Evolutionary conservation across 164 flowering plant genomes (phyloP), one percentile per base, ranked within the genome.

Genomic region (Nelumbo lutea): DNA sequence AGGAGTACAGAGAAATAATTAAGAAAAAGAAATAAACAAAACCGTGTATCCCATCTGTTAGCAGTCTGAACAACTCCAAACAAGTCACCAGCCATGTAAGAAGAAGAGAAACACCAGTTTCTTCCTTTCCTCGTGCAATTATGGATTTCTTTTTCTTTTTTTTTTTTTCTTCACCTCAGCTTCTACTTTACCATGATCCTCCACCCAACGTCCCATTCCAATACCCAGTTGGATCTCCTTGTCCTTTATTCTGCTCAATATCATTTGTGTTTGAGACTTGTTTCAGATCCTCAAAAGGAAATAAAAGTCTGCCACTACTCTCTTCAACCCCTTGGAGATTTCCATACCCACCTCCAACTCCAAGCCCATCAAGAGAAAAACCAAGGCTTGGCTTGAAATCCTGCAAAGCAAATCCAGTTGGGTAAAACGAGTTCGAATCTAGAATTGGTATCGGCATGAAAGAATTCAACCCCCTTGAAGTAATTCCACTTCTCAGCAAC

Each of bases 271-370:
- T 80, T 53, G 93, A 73, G 39, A 75, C 87, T 62, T 79, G 89
- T 66, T 82, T 90, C 75, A 88, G 65, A 78, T 86, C 90, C 70
- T 88, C 93, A 76, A 90, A 90, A 8, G 96, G 89, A 70, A 87
- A 87, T 78, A 85, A 69, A 62, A 81, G 74, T 79, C 89, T 87
- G 65, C 90, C 89, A 68, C 69, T 76, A 65, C 52, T 70, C 58
- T 73, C 80, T 64, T 77, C 81, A 65, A 73, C 79, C 11, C 81
- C 85, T 65, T 81, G 85, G 42, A 83, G 73, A 64, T 75, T 75
- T 39, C 81, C 84, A 79, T 78, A 13, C n/a, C 57, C 57, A 70
- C 42, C 86, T 73, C 68, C 62, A 43, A 9, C 56, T 42, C 78
- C 82, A 76, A 78, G 75, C 53, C 85, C 88, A 50, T 80, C 84